Evolutionary conservation across 1,284 basidiomycete species (phyloP).

Genomic region (Cryptococcus sp.): DNA sequence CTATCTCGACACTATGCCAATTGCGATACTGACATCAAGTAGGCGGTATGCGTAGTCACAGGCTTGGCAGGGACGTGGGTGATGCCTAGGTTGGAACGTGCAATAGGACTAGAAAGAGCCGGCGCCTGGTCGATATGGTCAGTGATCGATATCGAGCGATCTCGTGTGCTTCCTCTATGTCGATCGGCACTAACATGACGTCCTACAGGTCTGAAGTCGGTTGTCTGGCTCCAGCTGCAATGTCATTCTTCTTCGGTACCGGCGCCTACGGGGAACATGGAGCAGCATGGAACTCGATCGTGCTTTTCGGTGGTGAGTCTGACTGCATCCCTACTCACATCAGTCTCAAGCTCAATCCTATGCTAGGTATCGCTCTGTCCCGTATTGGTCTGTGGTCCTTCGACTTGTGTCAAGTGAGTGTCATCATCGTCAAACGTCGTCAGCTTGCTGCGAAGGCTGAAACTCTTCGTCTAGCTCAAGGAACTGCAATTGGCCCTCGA

Average conservation of each 20-base stretch:
- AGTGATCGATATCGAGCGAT: conserved; percentile 5
- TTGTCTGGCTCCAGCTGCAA: conserved; percentile 44
- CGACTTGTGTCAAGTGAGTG: conserved; percentile 49
- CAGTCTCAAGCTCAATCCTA: neutral
- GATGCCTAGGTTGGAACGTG: conserved; percentile 54
- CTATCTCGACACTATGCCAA: neutral
- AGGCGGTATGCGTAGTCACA: conserved; percentile 53
- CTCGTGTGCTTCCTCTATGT: neutral
- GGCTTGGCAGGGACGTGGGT: conserved; percentile 55
- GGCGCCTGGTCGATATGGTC: conserved; percentile 56
- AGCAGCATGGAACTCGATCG: conserved; percentile 32
- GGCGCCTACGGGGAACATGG: conserved; percentile 40
- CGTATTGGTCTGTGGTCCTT: conserved; percentile 56
- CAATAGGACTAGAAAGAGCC: conserved; percentile 54
- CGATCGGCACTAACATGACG: neutral
- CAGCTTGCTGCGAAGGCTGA: conserved; percentile 1
- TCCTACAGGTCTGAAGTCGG: conserved; percentile 42
- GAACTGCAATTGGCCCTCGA: conserved; percentile 51
- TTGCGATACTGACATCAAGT: neutral
- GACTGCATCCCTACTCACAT: neutral
- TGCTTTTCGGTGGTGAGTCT: conserved; percentile 34
- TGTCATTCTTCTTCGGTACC: conserved; percentile 36
- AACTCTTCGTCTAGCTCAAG: conserved; percentile 38
- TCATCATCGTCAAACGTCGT: neutral
- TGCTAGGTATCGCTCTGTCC: conserved; percentile 36